A percentile compares a stretch with the other conserved stretches of the same genome.
These are phyloP conservation scores for Plicaturopsis crispa DNA, from an alignment of 768 basidiomycete species.

Conservation along the genomic window DNA sequence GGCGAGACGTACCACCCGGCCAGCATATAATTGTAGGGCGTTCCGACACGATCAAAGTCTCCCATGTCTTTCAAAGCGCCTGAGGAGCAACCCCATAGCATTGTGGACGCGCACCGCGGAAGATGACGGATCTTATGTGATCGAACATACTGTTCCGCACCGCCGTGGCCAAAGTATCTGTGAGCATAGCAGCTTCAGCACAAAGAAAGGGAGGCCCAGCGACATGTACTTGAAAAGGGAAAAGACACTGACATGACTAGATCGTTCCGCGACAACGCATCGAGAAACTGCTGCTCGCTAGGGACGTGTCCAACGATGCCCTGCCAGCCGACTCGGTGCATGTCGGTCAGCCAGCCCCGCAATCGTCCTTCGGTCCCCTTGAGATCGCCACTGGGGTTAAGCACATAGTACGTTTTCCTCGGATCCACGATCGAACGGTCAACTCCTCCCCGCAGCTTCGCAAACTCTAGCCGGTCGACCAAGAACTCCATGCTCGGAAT, in stretches of 20 bases:
- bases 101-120: slow-evolving; percentile 81
- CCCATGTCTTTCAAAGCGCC: slow-evolving; percentile 86
- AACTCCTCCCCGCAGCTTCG: slow-evolving; percentile 31
- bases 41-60: slow-evolving; percentile 88
- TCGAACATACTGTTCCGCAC: slow-evolving; percentile 89
- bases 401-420: slow-evolving; percentile 67
- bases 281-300: slow-evolving; percentile 75
- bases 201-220: background rate
- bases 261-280: slow-evolving; percentile 67
- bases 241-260: slow-evolving; percentile 76
- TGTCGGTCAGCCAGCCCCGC: slow-evolving; percentile 64
- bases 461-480: slow-evolving; percentile 69
- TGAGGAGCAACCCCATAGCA: slow-evolving; percentile 99
- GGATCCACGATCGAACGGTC: slow-evolving; percentile 57
- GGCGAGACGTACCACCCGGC: slow-evolving; percentile 80
- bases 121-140: slow-evolving; percentile 81
- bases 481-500: slow-evolving; percentile 88
- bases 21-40: slow-evolving; percentile 93
- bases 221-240: background rate
- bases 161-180: slow-evolving; percentile 97
- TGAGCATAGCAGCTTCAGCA: background rate
- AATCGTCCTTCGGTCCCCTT: slow-evolving; percentile 78
- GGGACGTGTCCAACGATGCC: slow-evolving; percentile 72
- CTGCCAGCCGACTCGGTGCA: slow-evolving; percentile 74
- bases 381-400: slow-evolving; percentile 93